Base-by-base conservation (phyloP, 2,329 filamentous ascomycete genomes). In the Chaetomium olivaceum region DNA sequence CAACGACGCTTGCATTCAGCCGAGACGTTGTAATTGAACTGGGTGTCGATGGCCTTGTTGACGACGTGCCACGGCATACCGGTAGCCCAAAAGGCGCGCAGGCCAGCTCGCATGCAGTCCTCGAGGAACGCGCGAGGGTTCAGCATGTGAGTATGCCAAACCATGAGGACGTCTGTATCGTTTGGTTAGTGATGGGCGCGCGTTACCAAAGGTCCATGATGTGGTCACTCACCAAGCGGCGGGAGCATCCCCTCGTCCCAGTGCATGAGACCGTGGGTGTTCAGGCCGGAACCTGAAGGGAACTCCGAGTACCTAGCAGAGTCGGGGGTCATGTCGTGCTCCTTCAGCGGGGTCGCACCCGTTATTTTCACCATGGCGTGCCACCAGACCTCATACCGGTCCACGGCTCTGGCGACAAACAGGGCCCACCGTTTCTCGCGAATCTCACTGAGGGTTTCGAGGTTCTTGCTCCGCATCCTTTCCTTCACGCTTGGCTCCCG, bases 91-190 rank as follows among this genome's bases (percentile, higher is more conserved):
- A 85, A 74, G 31, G 83, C 78, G 63, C 81, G 79, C 2, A 81
- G 70, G 0, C 85, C 86, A 31, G 80, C 77, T 8, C 89, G 83
- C 63, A 92, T 79, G 72, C 87, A 88, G 73, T 94, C 91, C 72
- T 93, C 90, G 4, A 92, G 83, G 73, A 88, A 93, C n/a, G 80
- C 80, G 50, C 89, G 81, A 0, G 91, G 91, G 70, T 93, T 93
- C 3, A 94, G 84, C 85, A 91, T 89, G 72, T 91, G 91, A 0
- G 89, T 80, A 75, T 94, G 91, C 88, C 89, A 91, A 0, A 93
- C 87, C 89, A 93, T 91, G 23, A 93, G 76, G 0, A 93, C 85
- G 76, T 93, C 91, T 82, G 75, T 23, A 19, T 78, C 16, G 75
- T 46, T 70, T 71, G 43, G 43, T 43, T 29, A 70, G 51, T 39